phyloP scores from a whole-genome alignment of 192 early-diverging fungal genomes.

The Entrophospora sp. region DNA sequence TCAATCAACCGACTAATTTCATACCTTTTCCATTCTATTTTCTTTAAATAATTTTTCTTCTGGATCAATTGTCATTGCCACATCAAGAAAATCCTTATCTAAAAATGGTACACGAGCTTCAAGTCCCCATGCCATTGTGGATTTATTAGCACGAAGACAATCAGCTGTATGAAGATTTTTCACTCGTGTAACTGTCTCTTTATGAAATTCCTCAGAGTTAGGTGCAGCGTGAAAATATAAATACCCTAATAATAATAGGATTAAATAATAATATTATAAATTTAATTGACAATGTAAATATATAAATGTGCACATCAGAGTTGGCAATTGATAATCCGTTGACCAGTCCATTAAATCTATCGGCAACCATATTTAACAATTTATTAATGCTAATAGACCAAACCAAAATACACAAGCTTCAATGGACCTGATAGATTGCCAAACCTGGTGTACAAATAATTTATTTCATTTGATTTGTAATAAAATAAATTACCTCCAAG shows the following conservation, averaged over 20 bases:
- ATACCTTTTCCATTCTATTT: conserved; percentile 79
- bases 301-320: too few relatives aligned
- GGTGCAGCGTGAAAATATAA: conserved; percentile 97
- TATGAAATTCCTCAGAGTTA: conserved; percentile 68
- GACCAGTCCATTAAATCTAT: too few relatives aligned
- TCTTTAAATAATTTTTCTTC: conserved; percentile 72
- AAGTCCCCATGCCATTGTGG: conserved; percentile 99
- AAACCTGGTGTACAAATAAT: too few relatives aligned
- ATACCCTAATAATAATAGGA: too few relatives aligned
- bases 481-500: conserved; percentile 76
- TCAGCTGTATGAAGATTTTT: conserved; percentile 97
- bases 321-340: too few relatives aligned
- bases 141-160: conserved; percentile 97
- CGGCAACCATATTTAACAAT: too few relatives aligned
- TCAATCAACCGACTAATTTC: too few relatives aligned
- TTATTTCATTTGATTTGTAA: too few relatives aligned
- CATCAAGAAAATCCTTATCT: conserved; percentile 86
- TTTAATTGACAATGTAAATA: too few relatives aligned
- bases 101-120: conserved; percentile 98
- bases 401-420: too few relatives aligned
- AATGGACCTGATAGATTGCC: too few relatives aligned
- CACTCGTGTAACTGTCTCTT: conserved; percentile 84
- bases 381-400: too few relatives aligned
- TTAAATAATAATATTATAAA: background rate
- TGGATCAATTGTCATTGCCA: conserved; percentile 82